Base-by-base conservation (phyloP, 2,329 filamentous ascomycete species). In the Beauveria brongniartii region DNA sequence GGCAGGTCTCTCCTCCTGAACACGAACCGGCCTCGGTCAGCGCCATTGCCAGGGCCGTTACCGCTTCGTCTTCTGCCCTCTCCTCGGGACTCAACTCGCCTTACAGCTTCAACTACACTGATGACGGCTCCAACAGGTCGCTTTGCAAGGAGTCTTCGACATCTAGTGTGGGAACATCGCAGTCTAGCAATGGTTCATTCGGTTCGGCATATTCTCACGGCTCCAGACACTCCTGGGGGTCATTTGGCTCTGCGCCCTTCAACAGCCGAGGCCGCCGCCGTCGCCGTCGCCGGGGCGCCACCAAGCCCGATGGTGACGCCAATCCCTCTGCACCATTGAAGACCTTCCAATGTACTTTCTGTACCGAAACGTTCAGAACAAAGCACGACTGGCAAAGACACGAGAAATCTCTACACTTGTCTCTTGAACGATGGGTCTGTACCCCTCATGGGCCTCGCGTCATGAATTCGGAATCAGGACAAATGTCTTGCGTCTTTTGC, bases 311-410 rank as follows among this genome's bases (percentile, higher is more conserved):
- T 1, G 75, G 59, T 28, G 70, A 69, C 53, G 70, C 69, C 0
- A 65, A 69, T 8, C 70, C 80, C 2, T 66, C 67, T 12, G 72
- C 73, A 3, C 80, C 79, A 2, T 73, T 80, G 62, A 83, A 83
- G 67, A 83, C 82, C 2, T 86, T 82, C 71, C 84, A 87, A 70
- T 88, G 85, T 70, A 88, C 85, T 64, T 88, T 88, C 76, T 88
- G 85, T 70, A 87, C 85, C 7, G 84, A 87, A 65, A 85, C 83
- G 0, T 88, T 87, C 71, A 77, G 84, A 65, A 87, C 84, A 3
- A 88, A 88, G 69, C 83, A 88, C 67, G 85, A 88, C 71, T 88
- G 85, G 85, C 84, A 87, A 67, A 77, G 87, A 62, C 87, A 90
- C 69, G 87, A 91, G 68, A 87, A 87, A 65, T 86, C 84, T 55